These are phyloP conservation scores for Podila clonocystis DNA, from an alignment of 192 early-diverging fungal species.

Conservation along the genomic window DNA sequence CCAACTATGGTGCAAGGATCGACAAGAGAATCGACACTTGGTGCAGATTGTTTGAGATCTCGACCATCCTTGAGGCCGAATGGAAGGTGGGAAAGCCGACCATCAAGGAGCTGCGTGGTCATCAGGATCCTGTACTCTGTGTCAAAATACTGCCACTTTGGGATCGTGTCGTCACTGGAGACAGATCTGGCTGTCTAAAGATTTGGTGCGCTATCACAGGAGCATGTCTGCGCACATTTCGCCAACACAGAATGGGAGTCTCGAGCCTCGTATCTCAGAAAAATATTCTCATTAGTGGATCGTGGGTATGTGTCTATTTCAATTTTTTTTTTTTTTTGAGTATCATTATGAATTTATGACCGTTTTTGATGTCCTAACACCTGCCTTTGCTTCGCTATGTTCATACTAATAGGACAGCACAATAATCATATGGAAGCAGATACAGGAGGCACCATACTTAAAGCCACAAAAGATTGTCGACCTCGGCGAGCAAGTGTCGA, in stretches of 20 bases:
- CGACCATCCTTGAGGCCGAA: constrained; percentile 24
- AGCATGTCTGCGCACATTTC: constrained; percentile 12
- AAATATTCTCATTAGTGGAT: constrained; percentile 36
- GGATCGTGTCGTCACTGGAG: constrained; percentile 31
- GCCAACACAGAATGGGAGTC: constrained; percentile 35
- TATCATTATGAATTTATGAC: not conserved
- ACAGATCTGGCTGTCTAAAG: constrained; percentile 21
- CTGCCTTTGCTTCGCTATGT: not conserved
- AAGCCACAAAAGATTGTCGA: constrained; percentile 37
- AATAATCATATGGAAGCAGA: constrained; percentile 26
- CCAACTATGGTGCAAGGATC: not conserved
- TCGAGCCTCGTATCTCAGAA: constrained; percentile 17
- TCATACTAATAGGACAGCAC: constrained; percentile 28
- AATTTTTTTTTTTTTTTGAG: not conserved
- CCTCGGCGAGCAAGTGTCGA: constrained; percentile 38
- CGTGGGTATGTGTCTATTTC: constrained; percentile 26
- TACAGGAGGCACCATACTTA: constrained; percentile 22
- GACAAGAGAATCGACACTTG: constrained; percentile 17
- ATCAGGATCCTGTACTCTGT: constrained; percentile 26
- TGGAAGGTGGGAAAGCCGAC: constrained; percentile 36
- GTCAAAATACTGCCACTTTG: constrained; percentile 10
- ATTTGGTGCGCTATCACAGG: constrained; percentile 41
- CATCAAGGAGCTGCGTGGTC: constrained; percentile 31
- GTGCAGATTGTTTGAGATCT: constrained; percentile 29
- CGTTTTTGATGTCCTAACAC: not conserved